phyloP scores from a whole-genome alignment of 2,329 filamentous ascomycete genomes.

The Colletotrichum viniferum region DNA sequence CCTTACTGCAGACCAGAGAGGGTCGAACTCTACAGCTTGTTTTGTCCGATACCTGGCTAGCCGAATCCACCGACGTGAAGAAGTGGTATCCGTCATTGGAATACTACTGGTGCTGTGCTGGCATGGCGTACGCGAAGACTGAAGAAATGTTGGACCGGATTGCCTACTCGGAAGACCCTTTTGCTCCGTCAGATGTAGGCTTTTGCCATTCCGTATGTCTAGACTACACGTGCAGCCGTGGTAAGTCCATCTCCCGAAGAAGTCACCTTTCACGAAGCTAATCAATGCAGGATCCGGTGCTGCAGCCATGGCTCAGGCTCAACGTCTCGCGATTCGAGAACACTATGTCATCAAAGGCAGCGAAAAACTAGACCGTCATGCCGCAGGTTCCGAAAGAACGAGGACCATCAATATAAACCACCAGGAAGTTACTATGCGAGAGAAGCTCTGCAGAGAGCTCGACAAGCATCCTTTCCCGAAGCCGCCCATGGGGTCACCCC shows the following conservation, averaged over 20 bases:
- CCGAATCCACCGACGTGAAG: background rate
- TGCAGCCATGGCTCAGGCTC: background rate
- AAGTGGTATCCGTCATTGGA: background rate
- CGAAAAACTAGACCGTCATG: background rate
- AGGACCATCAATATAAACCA: conserved; percentile 4
- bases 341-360: conserved; percentile 6
- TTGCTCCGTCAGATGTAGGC: background rate
- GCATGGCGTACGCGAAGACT: background rate
- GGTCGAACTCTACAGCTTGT: background rate
- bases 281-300: background rate
- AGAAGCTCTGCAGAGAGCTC: conserved; percentile 3
- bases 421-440: conserved; percentile 7
- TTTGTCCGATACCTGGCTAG: background rate
- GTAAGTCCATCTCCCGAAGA: background rate
- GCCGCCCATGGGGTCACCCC: conserved; percentile 1
- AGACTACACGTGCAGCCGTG: background rate
- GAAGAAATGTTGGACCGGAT: conserved; percentile 5
- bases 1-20: background rate
- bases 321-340: background rate
- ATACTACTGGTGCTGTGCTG: background rate
- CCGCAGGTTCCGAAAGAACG: background rate
- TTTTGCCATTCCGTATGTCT: background rate
- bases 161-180: conserved; percentile 8
- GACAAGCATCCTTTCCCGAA: background rate
- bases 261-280: background rate